These are phyloP conservation scores for Cenococcum geophilum DNA, from an alignment of 495 filamentous ascomycete genomes.

Conservation along the genomic window DNA sequence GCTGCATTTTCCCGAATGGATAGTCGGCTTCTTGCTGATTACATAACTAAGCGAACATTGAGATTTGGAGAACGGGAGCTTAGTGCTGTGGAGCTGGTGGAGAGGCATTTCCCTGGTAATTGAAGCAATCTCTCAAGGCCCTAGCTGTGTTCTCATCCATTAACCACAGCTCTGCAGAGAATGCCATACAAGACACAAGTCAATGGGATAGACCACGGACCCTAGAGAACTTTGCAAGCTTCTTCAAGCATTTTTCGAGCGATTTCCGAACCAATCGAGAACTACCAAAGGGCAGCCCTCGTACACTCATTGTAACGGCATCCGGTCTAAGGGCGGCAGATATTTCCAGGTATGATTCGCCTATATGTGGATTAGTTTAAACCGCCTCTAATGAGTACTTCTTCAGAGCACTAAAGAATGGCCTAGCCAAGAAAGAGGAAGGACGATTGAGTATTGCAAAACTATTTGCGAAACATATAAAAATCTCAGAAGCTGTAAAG, in stretches of 20 bases:
- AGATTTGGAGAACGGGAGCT: conserved; percentile 66
- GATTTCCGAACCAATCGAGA: conserved; percentile 48
- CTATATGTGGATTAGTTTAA: conserved; percentile 10
- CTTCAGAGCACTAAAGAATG: conserved; percentile 62
- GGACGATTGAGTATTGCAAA: conserved; percentile 60
- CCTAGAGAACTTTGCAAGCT: conserved; percentile 66
- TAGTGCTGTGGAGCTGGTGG: conserved; percentile 74
- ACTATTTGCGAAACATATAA: conserved; percentile 97
- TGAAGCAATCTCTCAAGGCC: not conserved
- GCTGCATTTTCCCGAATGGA: conserved; percentile 76
- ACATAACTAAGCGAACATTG: conserved; percentile 69
- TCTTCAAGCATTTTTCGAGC: conserved; percentile 54
- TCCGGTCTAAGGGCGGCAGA: conserved; percentile 81
- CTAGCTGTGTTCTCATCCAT: conserved; percentile 26
- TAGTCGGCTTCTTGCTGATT: conserved; percentile 72
- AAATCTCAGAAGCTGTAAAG: conserved; percentile 76
- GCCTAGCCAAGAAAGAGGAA: conserved; percentile 63
- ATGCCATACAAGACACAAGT: conserved; percentile 65
- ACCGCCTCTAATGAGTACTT: conserved; percentile 13
- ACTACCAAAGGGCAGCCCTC: conserved; percentile 68
- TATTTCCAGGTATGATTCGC: conserved; percentile 53
- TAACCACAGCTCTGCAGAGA: conserved; percentile 36
- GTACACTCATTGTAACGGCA: conserved; percentile 73
- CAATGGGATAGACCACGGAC: conserved; percentile 57
- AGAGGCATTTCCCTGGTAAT: conserved; percentile 71